phyloP scores from a whole-genome alignment of 371 early-diverging fungal species.

The Zopfochytrium polystomum region DNA sequence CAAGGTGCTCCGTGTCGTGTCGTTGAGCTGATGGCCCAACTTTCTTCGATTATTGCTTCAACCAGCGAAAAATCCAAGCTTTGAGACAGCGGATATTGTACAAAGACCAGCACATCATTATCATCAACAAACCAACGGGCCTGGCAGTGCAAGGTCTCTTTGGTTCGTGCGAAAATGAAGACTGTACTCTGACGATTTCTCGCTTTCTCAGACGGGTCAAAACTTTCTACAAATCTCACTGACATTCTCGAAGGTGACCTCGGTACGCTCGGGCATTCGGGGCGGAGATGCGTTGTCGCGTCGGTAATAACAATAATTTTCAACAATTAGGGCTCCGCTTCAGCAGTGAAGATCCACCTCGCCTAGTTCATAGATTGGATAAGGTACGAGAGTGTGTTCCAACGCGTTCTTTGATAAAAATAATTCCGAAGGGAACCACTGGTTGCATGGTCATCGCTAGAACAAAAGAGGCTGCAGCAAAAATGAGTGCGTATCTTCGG shows the following conservation, averaged over 20 bases:
- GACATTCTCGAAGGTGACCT: slow-evolving; percentile 26
- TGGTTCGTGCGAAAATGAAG: no score
- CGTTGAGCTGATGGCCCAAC: no score
- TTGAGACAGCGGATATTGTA: slow-evolving; percentile 44
- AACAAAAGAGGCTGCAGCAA: slow-evolving; percentile 40
- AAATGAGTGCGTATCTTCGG: slow-evolving; percentile 33
- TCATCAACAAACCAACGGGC: slow-evolving; percentile 51
- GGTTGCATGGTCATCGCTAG: slow-evolving; percentile 55
- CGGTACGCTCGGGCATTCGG: no score
- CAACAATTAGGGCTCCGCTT: slow-evolving; percentile 16
- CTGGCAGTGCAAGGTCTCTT: slow-evolving; percentile 54
- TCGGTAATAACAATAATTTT: slow-evolving; percentile 4
- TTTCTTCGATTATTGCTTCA: no score
- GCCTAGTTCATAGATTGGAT: slow-evolving; percentile 60
- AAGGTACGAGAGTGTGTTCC: no score
- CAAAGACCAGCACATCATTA: slow-evolving; percentile 42
- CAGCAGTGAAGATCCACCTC: slow-evolving; percentile 26
- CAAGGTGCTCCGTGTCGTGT: no score
- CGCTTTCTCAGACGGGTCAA: no score
- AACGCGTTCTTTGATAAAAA: no score
- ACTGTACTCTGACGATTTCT: no score
- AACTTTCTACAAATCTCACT: slow-evolving; percentile 27
- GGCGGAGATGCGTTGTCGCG: no score
- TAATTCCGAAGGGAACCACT: slow-evolving; percentile 51
- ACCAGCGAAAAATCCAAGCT: no score